phyloP scores from a whole-genome alignment of 495 filamentous ascomycete species.

The Aspergillus egyptiacus region DNA sequence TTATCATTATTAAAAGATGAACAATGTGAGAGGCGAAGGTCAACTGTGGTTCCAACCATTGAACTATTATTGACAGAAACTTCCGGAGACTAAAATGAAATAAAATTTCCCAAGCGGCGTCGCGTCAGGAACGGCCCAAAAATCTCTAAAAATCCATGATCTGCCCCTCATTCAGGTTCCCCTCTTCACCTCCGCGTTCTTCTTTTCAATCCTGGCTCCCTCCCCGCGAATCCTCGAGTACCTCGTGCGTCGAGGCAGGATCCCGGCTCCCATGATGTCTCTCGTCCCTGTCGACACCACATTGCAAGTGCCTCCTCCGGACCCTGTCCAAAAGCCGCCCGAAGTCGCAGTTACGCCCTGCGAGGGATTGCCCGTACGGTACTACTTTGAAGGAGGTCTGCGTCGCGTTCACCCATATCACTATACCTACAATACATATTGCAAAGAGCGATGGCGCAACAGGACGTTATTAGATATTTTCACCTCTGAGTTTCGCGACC shows the following conservation, averaged over 20 bases:
- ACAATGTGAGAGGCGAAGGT: neutral
- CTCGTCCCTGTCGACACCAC: slow-evolving; percentile 43
- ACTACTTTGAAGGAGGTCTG: slow-evolving; percentile 71
- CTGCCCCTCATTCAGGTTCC: neutral
- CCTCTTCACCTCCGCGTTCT: neutral
- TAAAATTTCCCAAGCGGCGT: neutral
- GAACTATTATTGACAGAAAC: too few relatives aligned
- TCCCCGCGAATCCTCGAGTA: slow-evolving; percentile 54
- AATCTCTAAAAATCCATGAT: too few relatives aligned
- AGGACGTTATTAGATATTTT: slow-evolving; percentile 75
- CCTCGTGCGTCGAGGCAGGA: slow-evolving; percentile 50
- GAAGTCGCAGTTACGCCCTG: slow-evolving; percentile 54
- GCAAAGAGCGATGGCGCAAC: slow-evolving; percentile 84
- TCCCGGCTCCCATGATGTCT: slow-evolving; percentile 48
- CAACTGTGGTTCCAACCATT: neutral
- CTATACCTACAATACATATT: slow-evolving; percentile 91
- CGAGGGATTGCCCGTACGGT: slow-evolving; percentile 51
- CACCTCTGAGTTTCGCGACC: slow-evolving; percentile 77
- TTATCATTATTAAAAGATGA: neutral
- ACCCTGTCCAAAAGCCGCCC: slow-evolving; percentile 41
- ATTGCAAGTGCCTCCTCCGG: slow-evolving; percentile 25
- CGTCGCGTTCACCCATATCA: slow-evolving; percentile 78
- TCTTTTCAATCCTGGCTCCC: slow-evolving; percentile 46
- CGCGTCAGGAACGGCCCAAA: slow-evolving; percentile 6
- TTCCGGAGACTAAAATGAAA: too few relatives aligned